Base-by-base conservation (phyloP, 2,329 filamentous ascomycete genomes). In the Fusarium transvaalense region DNA sequence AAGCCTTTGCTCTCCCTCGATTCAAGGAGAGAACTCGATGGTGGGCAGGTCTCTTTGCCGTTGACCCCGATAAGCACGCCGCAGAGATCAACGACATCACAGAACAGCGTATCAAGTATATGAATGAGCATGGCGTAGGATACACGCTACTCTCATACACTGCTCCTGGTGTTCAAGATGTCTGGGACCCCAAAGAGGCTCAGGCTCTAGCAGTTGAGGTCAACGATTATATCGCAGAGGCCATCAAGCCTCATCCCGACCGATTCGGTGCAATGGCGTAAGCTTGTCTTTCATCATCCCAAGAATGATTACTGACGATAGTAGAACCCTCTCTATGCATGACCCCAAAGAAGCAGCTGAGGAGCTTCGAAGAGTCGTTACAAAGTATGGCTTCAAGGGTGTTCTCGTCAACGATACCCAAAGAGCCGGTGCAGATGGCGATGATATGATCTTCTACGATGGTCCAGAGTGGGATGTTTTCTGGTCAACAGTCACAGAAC, bases 361-460 rank as follows among this genome's bases (percentile, higher is more conserved):
- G 4, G 86, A 88, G 64, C 79, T 88, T 4, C 75, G 76, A 43
- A 81, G 86, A 51, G 87, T 84, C 52, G 84, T 91, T 7, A 84
- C 78, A 3, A 76, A 88, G 61, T 79, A 85, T 48, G 87, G 88
- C n/a, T 90, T 91, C 79, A 84, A 87, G 62, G 88, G 89, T 4
- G 87, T 83, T 5, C 77, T 91, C 6, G 82, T 91, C 45, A 89
- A 89, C 71, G 86, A 90, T 73, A 86, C 83, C 3, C 89, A 91
- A 72, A 84, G 85, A 29, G 82, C 86, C 17, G 87, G 87, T 5
- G 66, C 78, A 0, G 85, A 89, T 59, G 88, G 87, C 37, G 86
- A 89, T 57, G 83, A 84, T 25, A 85, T 88, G 80, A 79, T 90
- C 74, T 91, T 90, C 78, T 91, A 90, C 77, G 89, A 91, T 72